Base-by-base conservation (phyloP, 2,329 filamentous ascomycete species). In the Canariomyces notabilis region DNA sequence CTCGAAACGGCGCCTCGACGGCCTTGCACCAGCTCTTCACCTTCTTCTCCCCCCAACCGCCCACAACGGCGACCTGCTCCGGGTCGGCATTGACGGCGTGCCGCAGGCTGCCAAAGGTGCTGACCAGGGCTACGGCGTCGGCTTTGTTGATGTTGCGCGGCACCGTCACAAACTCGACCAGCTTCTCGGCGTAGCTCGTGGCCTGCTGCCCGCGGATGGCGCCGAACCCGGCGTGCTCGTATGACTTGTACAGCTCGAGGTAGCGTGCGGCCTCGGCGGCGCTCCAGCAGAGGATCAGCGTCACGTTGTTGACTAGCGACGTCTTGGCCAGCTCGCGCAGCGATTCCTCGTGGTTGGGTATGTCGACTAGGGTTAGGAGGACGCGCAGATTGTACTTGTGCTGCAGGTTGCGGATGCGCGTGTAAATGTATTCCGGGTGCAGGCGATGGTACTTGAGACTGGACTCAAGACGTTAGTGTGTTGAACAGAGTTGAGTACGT, bases 381-480 rank as follows among this genome's bases (percentile, higher is more conserved):
- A 98, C 76, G 38, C 93, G 87, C 16, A 98, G 76, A 55, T 83
- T 85, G 70, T 94, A 97, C 67, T 87, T 88, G 41, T 87, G 87
- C 42, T 87, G 87, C 4, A 98, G 73, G 39, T 83, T 81, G 42
- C 86, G 84, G 57, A 98, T 94, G 47, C 93, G 85, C 19, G 85
- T 89, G 71, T 97, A 97, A 59, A 98, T 89, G 71, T 98, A 98
- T 67, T 98, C 93, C 1, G 93, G 93, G 62, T 98, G 93, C 42
- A 98, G 76, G 21, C 91, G 88, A 67, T 98, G 93, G 67, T 98
- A 98, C 67, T 97, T 98, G 44, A 98, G 77, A 38, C 88, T 76
- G 46, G 7, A 18, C 5, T 19, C 16, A 7, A 19, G 37, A 19
- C 11, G 46, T 42, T 32, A n/a, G 20, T n/a, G 36, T 42, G n/a